Evolutionary conservation across 352 stramenopile genomes (phyloP).

Genomic region (Peronosclerospora sorghi): DNA sequence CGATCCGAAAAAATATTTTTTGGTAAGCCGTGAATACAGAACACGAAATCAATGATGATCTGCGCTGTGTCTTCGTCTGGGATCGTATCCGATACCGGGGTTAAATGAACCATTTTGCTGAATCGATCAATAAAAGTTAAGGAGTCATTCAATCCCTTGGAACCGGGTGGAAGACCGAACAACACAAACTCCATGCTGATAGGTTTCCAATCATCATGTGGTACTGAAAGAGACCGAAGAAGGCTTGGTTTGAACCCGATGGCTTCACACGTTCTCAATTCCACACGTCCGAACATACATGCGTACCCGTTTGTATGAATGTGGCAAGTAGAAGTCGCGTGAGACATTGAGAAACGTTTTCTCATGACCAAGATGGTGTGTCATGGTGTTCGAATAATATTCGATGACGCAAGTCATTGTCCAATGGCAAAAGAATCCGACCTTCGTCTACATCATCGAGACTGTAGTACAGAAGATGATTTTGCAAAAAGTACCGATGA

Average conservation of each 20-base stretch:
- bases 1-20: neutral
- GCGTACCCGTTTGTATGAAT: neutral
- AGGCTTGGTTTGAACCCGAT: neutral
- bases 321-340: neutral
- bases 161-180: no score
- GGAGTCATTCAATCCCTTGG: no score
- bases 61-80: constrained; percentile 8
- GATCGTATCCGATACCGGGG: constrained; percentile 10
- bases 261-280: no score
- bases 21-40: constrained; percentile 7
- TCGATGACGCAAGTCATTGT: constrained; percentile 1
- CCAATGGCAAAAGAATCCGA: neutral
- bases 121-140: constrained; percentile 13
- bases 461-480: no score
- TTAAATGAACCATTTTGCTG: constrained; percentile 13
- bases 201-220: no score
- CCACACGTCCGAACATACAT: no score
- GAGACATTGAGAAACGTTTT: no score
- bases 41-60: constrained; percentile 16
- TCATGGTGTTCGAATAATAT: no score
- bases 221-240: neutral
- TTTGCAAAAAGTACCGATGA: no score
- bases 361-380: no score
- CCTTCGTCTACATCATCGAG: neutral
- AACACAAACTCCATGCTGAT: no score